These are phyloP conservation scores for Steccherinum ochraceum DNA, from an alignment of 768 basidiomycete species.

Conservation along the genomic window DNA sequence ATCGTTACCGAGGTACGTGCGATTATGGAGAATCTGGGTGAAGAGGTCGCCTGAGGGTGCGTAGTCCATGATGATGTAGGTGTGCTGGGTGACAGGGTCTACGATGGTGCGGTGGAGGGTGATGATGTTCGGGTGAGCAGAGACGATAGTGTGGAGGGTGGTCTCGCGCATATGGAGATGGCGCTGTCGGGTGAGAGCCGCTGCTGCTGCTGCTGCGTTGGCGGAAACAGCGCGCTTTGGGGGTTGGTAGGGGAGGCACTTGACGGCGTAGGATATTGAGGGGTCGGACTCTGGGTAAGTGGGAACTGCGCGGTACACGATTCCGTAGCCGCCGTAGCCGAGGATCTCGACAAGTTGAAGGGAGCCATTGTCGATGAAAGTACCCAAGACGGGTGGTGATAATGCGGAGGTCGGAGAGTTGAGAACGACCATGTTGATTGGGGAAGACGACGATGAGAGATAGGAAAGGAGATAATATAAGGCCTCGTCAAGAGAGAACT, in stretches of 20 bases:
- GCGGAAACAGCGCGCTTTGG: slow-evolving; percentile 20
- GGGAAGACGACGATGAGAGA: slow-evolving; percentile 9
- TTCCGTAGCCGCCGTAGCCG: slow-evolving; percentile 91
- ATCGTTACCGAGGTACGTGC: slow-evolving; percentile 80
- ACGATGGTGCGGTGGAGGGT: slow-evolving; percentile 86
- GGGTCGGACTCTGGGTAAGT: slow-evolving; percentile 26
- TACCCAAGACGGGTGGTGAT: slow-evolving; percentile 54
- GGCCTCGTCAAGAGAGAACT: slow-evolving; percentile 11
- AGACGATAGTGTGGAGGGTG: slow-evolving; percentile 59
- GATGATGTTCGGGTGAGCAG: slow-evolving; percentile 76
- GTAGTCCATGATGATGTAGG: slow-evolving; percentile 93
- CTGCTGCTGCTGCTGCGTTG: slow-evolving; percentile 32
- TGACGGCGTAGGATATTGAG: slow-evolving; percentile 72
- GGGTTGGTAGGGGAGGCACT: slow-evolving; percentile 63
- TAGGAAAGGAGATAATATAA: slow-evolving; percentile 7
- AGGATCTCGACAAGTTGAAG: slow-evolving; percentile 84
- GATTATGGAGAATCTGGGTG: slow-evolving; percentile 75
- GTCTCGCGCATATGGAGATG: slow-evolving; percentile 88
- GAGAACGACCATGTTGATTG: slow-evolving; percentile 14
- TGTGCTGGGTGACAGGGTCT: slow-evolving; percentile 52
- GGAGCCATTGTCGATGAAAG: slow-evolving; percentile 73
- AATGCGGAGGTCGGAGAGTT: slow-evolving; percentile 33
- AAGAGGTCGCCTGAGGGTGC: slow-evolving; percentile 89
- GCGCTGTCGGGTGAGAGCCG: slow-evolving; percentile 39
- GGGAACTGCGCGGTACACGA: slow-evolving; percentile 87